These are phyloP conservation scores for Hymenoscyphus repandus DNA, from an alignment of 2,329 filamentous ascomycete genomes.

Conservation along the genomic window DNA sequence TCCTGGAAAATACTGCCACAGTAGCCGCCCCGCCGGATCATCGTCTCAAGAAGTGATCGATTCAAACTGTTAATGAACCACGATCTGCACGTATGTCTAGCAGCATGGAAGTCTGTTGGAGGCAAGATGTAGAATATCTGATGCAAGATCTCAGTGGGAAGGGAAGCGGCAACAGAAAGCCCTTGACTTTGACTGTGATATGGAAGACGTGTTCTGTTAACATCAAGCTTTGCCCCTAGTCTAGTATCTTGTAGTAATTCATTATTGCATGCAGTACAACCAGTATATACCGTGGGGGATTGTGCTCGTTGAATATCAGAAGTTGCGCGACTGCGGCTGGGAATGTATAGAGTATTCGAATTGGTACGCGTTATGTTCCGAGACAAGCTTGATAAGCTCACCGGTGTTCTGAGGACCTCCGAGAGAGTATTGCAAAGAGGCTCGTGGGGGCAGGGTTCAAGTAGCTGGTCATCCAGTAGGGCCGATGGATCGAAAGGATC, in stretches of 20 bases:
- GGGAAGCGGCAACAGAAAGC: constrained; percentile 9
- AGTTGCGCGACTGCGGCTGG: too few species aligned
- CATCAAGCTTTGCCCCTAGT: too few species aligned
- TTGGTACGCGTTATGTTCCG: neutral
- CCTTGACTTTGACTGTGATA: neutral
- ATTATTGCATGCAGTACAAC: too few species aligned
- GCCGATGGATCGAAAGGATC: constrained; percentile 25
- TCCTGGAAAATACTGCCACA: constrained; percentile 37
- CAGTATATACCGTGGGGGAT: too few species aligned
- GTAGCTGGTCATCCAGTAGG: constrained; percentile 26
- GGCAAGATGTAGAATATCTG: constrained; percentile 33
- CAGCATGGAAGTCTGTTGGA: constrained; percentile 49
- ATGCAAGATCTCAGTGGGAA: constrained; percentile 35
- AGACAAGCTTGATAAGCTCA: constrained; percentile 1
- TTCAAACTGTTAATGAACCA: constrained; percentile 58
- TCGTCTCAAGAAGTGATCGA: constrained; percentile 41
- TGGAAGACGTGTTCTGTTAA: too few species aligned
- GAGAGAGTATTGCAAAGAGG: constrained; percentile 22
- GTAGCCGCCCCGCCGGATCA: constrained; percentile 53
- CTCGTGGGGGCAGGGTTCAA: constrained; percentile 27
- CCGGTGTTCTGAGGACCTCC: constrained; percentile 18
- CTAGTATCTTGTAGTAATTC: too few species aligned
- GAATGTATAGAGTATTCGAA: neutral
- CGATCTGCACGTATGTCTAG: constrained; percentile 51
- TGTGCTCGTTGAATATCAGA: too few species aligned